Conservation (phyloP, 164 flowering plant genomes). For the Stephania cephalantha region DNA sequence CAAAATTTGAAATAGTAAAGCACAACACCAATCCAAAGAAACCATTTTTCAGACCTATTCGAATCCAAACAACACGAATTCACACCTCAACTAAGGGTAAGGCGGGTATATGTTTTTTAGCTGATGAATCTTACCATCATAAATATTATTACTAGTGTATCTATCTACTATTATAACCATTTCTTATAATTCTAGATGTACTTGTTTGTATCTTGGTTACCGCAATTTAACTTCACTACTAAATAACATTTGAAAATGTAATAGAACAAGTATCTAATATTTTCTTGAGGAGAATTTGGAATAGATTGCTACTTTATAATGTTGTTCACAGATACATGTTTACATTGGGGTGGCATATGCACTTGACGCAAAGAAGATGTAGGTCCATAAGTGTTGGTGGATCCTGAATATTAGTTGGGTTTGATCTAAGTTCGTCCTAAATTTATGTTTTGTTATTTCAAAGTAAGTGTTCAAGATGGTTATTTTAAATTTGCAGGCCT, state of each 20-base stretch:
- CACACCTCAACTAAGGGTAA: slow-evolving; percentile 50
- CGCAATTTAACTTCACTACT: not conserved
- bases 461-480: not conserved
- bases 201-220: not conserved
- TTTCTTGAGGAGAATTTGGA: not conserved
- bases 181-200: not conserved
- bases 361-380: not conserved
- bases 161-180: not conserved
- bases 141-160: not conserved
- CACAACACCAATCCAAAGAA: no score
- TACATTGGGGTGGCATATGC: not conserved
- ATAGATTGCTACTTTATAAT: not conserved
- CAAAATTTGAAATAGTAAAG: no score
- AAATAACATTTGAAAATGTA: not conserved
- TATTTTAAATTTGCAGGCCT: no score
- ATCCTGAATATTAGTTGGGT: no score
- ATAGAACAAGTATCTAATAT: not conserved
- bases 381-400: not conserved
- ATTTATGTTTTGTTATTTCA: not conserved
- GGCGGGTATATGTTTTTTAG: slow-evolving; percentile 10
- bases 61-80: no score
- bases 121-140: not conserved
- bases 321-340: not conserved
- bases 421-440: no score
- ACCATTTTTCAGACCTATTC: no score